Evolutionary conservation across 768 basidiomycete genomes (phyloP).

Genomic region (Boletus rubroflammeus): DNA sequence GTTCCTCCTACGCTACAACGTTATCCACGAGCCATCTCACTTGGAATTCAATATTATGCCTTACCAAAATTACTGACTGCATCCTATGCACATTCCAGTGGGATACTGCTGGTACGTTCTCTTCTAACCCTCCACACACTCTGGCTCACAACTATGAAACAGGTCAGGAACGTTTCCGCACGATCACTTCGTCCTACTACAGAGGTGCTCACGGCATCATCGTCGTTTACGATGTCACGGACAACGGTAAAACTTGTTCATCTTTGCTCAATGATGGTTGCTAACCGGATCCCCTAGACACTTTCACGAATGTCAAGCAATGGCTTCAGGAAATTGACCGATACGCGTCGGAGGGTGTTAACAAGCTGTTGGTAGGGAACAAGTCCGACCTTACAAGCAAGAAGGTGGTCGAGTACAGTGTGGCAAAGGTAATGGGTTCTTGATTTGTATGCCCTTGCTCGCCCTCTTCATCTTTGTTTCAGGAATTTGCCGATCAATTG

Average conservation of each 20-base stretch:
- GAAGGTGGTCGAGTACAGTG: slow-evolving; percentile 89
- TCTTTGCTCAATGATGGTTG: background rate
- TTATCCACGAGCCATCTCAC: background rate
- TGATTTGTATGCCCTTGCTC: background rate
- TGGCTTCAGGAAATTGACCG: slow-evolving; percentile 92
- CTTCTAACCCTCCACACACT: background rate
- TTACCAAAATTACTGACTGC: slow-evolving; percentile 7
- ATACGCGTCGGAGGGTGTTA: slow-evolving; percentile 97
- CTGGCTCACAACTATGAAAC: slow-evolving; percentile 8
- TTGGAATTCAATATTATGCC: background rate
- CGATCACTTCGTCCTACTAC: slow-evolving; percentile 99
- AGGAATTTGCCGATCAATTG: slow-evolving; percentile 96
- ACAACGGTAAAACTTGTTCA: slow-evolving; percentile 58
- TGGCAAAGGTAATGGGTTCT: slow-evolving; percentile 63
- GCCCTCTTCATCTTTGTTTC: slow-evolving; percentile 5
- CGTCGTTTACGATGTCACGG: slow-evolving; percentile 97
- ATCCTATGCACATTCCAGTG: slow-evolving; percentile 46
- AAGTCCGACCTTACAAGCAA: slow-evolving; percentile 98
- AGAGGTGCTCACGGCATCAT: slow-evolving; percentile 98
- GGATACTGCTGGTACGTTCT: slow-evolving; percentile 85
- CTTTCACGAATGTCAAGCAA: slow-evolving; percentile 93
- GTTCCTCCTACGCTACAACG: background rate
- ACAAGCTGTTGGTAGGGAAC: slow-evolving; percentile 98
- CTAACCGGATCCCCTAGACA: slow-evolving; percentile 51
- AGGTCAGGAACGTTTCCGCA: slow-evolving; percentile 98